Evolutionary conservation across 345 rosid genomes (phyloP), one percentile per base, ranked within the genome.

Genomic region (Pseudoturritis turrita): DNA sequence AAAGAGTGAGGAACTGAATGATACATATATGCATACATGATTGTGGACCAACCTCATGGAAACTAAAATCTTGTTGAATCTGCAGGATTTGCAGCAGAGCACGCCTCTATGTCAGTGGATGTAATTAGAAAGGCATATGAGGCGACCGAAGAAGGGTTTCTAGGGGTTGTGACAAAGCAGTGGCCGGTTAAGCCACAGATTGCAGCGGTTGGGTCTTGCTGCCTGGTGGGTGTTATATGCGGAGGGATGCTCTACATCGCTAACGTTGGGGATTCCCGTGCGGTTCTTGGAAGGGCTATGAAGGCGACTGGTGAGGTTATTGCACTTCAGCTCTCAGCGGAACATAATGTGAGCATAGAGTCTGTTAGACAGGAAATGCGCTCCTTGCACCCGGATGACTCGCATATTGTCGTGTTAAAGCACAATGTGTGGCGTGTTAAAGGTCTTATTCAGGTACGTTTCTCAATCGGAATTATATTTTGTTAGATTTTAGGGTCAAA

Each of bases 341-440:
- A 94, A 81, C 98, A 94, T 75, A 94, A 94, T 68, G 98, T 84
- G 66, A 78, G 84, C 62, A 83, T 87, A 28, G 98, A 94, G 86
- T 80, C 98, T 52, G 96, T 94, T 75, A 83, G 98, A 65, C 95
- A 82, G 68, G 98, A 94, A 72, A 83, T 94, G 92, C 88, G 76
- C 44, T 81, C 95, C 68, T 75, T 83, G 86, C 98, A 94, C 70
- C 97, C 97, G 1, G 98, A 89, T 75, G 97, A 94, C 72, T 68
- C 95, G 0, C 91, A 81, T 14, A 88, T 94, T 43, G 98, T 94
- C 41, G 90, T 91, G 59, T 69, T 94, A 46, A 94, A 89, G 45
- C 97, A 91, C 70, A 94, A 91, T 43, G 98, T 94, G 15, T 94
- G 98, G 98, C 96, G 98, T 19, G 97, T 94, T 28, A 94, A 94